A percentile compares a stretch with the other conserved stretches of the same genome.
Evolutionary conservation across 345 rosid genomes (phyloP).

Genomic region (Lepidium didymum): DNA sequence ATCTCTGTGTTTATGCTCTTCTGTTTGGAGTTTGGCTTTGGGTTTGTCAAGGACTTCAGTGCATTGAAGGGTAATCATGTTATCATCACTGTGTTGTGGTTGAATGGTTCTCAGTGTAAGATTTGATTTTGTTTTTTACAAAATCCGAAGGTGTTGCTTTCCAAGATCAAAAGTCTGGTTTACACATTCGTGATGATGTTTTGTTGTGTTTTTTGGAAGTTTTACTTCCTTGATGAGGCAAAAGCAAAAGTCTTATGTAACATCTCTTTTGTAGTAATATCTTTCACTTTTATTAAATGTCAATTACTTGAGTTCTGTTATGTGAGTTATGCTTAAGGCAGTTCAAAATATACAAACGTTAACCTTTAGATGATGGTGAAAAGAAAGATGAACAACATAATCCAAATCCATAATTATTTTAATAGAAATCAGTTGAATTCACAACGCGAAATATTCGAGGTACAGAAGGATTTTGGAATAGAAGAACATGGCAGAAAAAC

Average conservation of each 20-base stretch:
- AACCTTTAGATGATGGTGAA: neutral
- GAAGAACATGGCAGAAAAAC: neutral
- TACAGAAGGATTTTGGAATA: neutral
- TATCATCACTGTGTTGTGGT: neutral
- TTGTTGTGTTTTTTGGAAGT: neutral
- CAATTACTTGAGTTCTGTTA: neutral
- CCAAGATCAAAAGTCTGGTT: neutral
- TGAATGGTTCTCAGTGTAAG: neutral
- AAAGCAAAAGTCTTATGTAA: neutral
- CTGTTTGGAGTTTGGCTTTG: conserved; percentile 77
- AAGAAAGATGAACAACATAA: neutral
- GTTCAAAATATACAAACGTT: neutral
- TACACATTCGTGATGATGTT: conserved; percentile 17
- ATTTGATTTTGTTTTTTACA: neutral
- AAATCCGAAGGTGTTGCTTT: conserved; percentile 15
- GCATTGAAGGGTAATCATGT: conserved; percentile 44
- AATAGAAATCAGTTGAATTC: neutral
- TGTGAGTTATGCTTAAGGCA: neutral
- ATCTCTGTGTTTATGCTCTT: conserved; percentile 51
- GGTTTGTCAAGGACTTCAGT: conserved; percentile 79
- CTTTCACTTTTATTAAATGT: neutral
- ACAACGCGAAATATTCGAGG: neutral
- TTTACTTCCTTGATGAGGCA: neutral
- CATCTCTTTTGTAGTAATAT: neutral
- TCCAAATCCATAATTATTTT: neutral